Evolutionary conservation across 2,329 filamentous ascomycete genomes (phyloP).

Genomic region (Zelopaecilomyces penicillatus): DNA sequence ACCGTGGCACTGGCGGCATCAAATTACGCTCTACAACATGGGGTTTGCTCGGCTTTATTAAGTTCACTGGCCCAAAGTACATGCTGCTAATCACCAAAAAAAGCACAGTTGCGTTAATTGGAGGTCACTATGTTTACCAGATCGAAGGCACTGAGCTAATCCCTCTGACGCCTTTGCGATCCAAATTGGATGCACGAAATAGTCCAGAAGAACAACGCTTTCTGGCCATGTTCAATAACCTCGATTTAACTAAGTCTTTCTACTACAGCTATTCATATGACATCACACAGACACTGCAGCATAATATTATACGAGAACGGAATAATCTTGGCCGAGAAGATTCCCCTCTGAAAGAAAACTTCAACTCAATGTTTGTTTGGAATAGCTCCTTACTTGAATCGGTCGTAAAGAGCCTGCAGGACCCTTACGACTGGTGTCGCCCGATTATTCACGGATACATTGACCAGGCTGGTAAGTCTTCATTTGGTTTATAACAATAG

Average conservation of each 20-base stretch:
- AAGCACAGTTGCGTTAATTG: slow-evolving; percentile 91
- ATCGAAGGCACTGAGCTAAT: slow-evolving; percentile 90
- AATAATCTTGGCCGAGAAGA: slow-evolving; percentile 58
- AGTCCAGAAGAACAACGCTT: slow-evolving; percentile 78
- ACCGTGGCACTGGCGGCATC: slow-evolving; percentile 81
- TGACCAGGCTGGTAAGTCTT: slow-evolving; percentile 62
- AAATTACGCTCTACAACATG: slow-evolving; percentile 84
- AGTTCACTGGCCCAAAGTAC: slow-evolving; percentile 92
- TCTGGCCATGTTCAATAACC: slow-evolving; percentile 77
- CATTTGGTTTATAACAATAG: too few relatives aligned
- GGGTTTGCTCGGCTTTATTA: slow-evolving; percentile 91
- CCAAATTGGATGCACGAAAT: slow-evolving; percentile 69
- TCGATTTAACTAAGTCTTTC: slow-evolving; percentile 85
- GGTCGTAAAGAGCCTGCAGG: slow-evolving; percentile 59
- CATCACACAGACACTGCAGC: slow-evolving; percentile 82
- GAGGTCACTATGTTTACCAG: slow-evolving; percentile 92
- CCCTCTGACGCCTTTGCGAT: slow-evolving; percentile 69
- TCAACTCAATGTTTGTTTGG: slow-evolving; percentile 97
- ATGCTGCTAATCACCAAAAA: slow-evolving; percentile 96
- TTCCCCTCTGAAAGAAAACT: slow-evolving; percentile 52
- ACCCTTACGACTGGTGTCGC: slow-evolving; percentile 90
- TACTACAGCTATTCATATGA: slow-evolving; percentile 99
- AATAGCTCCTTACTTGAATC: slow-evolving; percentile 83
- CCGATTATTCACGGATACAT: slow-evolving; percentile 95
- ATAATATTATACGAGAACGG: slow-evolving; percentile 80